Base-by-base conservation (phyloP, 768 basidiomycete species). In the Mycena galericulata region DNA sequence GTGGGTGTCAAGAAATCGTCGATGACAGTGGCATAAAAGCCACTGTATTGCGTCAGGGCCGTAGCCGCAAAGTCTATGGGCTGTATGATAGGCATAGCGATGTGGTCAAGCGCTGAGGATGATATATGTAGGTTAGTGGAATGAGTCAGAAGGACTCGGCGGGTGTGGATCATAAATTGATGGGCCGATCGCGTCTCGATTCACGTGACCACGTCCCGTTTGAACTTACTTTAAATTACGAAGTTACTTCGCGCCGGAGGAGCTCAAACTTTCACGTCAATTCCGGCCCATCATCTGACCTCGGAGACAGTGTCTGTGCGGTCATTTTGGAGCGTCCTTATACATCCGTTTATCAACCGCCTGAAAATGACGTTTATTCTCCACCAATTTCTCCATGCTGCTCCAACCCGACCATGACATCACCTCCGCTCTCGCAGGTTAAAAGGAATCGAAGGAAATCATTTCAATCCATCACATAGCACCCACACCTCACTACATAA, bases 1-100 rank as follows among this genome's bases (percentile, higher is more conserved):
- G 77, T 75, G 1, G 76, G 70, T 2, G 81, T 79, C 69, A 87
- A 81, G 24, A 84, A 57, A 46, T 81, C 70, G 74, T 85, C 84
- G 46, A 86, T 70, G 55, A 87, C 75, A 64, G 81, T 82, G 55
- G 81, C 81, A 71, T 85, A 86, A 72, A 71, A 76, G 8, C 78
- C 76, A 9, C 73, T 58, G 72, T 85, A 86, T 4, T 75, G 70
- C 3, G 56, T 63, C 5, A 85, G 75, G 3, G 78, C 71, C 0
- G 83, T 85, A 6, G 71, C 68, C 14, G 81, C 71, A 71, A 83
- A 86, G 73, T 86, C 81, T 60, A 85, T 72, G n/a, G 58, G 69
- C 1, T 59, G 51, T 1, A 66, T 56, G 38, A 62, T 60, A 12
- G 64, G 68, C 67, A 66, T 66, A 6, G 18, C 6, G 27, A 5